Evolutionary conservation across 257 asterid genomes (phyloP), one percentile per base, ranked within the genome.

Genomic region (Phtheirospermum japonicum): DNA sequence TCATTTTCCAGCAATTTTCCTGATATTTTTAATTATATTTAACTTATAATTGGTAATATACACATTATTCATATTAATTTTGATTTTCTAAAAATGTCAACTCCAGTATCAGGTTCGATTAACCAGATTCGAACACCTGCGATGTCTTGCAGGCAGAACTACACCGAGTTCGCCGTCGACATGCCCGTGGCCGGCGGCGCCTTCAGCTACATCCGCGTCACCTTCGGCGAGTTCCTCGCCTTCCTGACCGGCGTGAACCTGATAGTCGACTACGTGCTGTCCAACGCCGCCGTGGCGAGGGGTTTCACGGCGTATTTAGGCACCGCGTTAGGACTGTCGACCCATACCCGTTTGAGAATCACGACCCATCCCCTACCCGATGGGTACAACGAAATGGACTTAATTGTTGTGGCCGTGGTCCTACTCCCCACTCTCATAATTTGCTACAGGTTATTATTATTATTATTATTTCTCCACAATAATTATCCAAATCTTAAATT

Each of bases 181-280:
- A 82, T 92, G 93, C 98, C 98, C 39, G 95, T 92, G 43, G 95
- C 98, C 54, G 98, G 98, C 65, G 98, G 98, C 53, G 96, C 98
- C 58, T 92, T 92, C 71, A 89, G 96, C 66, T 92, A 92, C 78
- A 85, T 92, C 61, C 95, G 97, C 11, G 84, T 83, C 32, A 92
- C 97, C 39, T 89, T 92, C 20, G 98, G 98, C 59, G 98, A 92
- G 64, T 92, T 92, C 69, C 56, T 82, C 50, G 98, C 98, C 0
- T 92, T 89, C 53, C 26, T 92, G 32, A 85, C 98, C 17, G 98
- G 97, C 9, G 85, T 95, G 3, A 92, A 92, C 74, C 76, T 92
- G 70, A 76, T 92, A 6, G 75, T 80, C 54, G 98, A 92, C 60
- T 92, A 92, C 57, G 98, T 92, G 4, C 32, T 92, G 71, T 92